Evolutionary conservation across 2,329 filamentous ascomycete genomes (phyloP), one percentile per base, ranked within the genome.

Genomic region (Epichloe typhina): DNA sequence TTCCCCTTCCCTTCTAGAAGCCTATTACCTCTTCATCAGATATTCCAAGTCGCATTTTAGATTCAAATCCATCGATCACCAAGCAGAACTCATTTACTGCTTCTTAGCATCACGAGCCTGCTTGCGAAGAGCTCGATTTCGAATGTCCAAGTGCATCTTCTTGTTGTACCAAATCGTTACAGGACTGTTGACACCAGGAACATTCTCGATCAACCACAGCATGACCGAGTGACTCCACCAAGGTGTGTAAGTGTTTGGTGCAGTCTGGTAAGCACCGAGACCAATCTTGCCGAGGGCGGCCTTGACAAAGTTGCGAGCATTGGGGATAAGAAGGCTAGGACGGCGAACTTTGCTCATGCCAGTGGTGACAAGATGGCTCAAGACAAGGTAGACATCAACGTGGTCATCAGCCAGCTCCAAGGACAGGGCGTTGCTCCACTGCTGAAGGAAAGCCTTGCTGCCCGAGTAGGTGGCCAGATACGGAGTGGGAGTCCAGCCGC

Each of bases 341-440:
- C 83, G 84, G 61, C 88, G 84, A 60, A 98, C 82, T 77, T 98
- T 98, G 70, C 86, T 91, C 93, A 98, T 98, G 62, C 91, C 88
- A 1, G 88, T 91, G 4, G 89, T 95, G 61, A 98, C 87, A 46
- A 98, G 80, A 67, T 98, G 94, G 59, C 86, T 89, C 59, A 97
- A 79, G 31, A 95, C 84, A 46, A 97, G 80, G 68, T 97, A 83
- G n/a, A 95, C 89, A 56, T 88, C 84, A 40, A 98, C 82, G 52
- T 88, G 86, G 59, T 86, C 76, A 1, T 83, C 80, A 55, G 84
- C 80, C 33, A 98, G 77, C 69, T 98, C 93, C 13, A 84, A 79
- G 1, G 84, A 86, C 13, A 98, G 77, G 11, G 93, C 83, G 5
- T 82, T 85, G 57, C 86, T 95, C 93, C 93, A 98, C 64, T 95